Conservation (phyloP, 2,329 filamentous ascomycete species). For the Aureobasidium leucospermi region DNA sequence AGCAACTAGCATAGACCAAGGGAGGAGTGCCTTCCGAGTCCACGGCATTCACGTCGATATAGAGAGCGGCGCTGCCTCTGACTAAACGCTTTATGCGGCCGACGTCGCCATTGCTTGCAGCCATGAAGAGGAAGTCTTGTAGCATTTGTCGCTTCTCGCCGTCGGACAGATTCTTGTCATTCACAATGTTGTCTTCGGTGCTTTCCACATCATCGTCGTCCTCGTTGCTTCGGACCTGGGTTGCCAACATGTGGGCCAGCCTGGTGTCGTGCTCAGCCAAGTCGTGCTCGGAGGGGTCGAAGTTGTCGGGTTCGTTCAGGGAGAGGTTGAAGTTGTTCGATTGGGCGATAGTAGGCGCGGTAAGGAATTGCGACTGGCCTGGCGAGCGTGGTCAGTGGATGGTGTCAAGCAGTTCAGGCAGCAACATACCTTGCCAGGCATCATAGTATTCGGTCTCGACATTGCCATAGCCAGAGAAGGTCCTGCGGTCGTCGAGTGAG, state of each 20-base stretch:
- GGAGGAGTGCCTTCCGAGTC: conserved; percentile 96
- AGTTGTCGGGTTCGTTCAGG: conserved; percentile 66
- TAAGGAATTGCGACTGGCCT: conserved; percentile 96
- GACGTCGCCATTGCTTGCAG: conserved; percentile 90
- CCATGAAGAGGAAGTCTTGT: conserved; percentile 87
- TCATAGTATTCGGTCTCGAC: conserved; percentile 96
- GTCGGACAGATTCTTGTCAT: conserved; percentile 64
- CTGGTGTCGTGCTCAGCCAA: conserved; percentile 68
- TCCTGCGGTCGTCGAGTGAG: conserved; percentile 80
- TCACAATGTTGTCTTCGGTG: conserved; percentile 72
- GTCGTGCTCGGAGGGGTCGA: conserved; percentile 52
- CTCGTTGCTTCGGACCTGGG: conserved; percentile 79
- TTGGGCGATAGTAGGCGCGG: conserved; percentile 74
- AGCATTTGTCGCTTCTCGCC: conserved; percentile 73
- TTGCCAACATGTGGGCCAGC: conserved; percentile 91
- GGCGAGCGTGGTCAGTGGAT: background rate
- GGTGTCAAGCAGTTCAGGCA: conserved; percentile 20
- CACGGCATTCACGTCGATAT: conserved; percentile 75
- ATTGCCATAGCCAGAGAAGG: conserved; percentile 57
- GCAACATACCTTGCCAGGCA: conserved; percentile 80
- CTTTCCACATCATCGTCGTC: conserved; percentile 55
- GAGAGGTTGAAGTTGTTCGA: conserved; percentile 80
- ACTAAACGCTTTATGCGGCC: conserved; percentile 72
- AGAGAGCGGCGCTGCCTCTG: conserved; percentile 62
- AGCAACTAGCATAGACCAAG: conserved; percentile 95